A percentile compares a stretch with the other conserved stretches of the same genome.
Conservation (phyloP, 495 filamentous ascomycete species). For the Aspergillus kassunensis region DNA sequence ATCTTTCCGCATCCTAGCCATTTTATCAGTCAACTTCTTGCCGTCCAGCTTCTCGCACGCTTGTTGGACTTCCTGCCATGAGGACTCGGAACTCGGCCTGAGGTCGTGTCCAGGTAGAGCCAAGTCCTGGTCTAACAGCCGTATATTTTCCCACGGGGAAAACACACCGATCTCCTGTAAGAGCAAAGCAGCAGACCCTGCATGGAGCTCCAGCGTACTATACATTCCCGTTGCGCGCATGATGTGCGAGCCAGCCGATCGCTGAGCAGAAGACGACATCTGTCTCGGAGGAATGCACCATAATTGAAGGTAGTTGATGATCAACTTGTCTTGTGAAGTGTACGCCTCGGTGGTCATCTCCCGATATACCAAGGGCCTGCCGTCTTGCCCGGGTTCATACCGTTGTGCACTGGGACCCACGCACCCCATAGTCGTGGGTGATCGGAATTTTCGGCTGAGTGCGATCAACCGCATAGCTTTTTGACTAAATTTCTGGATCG, state of each 20-base stretch:
- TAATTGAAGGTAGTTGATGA: constrained; percentile 68
- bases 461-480: constrained; percentile 64
- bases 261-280: constrained; percentile 51
- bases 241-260: constrained; percentile 64
- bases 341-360: constrained; percentile 35
- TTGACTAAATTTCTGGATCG: constrained; percentile 54
- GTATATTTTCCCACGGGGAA: constrained; percentile 72
- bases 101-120: constrained; percentile 54
- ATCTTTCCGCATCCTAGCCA: constrained; percentile 62
- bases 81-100: constrained; percentile 30
- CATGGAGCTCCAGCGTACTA: constrained; percentile 49
- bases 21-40: constrained; percentile 35
- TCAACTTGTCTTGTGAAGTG: constrained; percentile 43
- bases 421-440: constrained; percentile 53
- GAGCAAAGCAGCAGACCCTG: constrained; percentile 60
- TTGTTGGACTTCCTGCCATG: constrained; percentile 27
- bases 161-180: constrained; percentile 84
- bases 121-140: constrained; percentile 58
- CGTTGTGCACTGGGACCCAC: constrained; percentile 45
- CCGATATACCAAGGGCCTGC: constrained; percentile 38
- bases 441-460: constrained; percentile 58
- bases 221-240: constrained; percentile 72
- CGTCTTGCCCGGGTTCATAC: constrained; percentile 32
- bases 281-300: constrained; percentile 45
- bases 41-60: constrained; percentile 24